These are phyloP conservation scores for Leccinum uliginosum DNA, from an alignment of 768 basidiomycete species.

Conservation along the genomic window DNA sequence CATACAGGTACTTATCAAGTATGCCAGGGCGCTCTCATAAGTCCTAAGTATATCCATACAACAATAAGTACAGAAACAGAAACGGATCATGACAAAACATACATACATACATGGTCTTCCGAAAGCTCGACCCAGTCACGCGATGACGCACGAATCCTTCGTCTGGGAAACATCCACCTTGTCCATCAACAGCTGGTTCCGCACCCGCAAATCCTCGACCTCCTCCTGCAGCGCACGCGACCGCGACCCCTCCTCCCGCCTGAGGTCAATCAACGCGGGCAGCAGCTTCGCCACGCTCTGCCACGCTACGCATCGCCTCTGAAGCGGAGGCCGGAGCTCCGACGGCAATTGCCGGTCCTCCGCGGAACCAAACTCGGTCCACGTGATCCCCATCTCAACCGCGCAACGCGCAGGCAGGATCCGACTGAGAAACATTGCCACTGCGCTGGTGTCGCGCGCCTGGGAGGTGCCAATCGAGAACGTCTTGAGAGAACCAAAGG, in stretches of 20 bases:
- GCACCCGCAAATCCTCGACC: constrained; percentile 47
- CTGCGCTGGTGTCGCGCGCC: constrained; percentile 38
- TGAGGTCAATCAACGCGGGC: constrained; percentile 40
- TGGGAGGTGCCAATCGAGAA: constrained; percentile 50
- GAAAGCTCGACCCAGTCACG: constrained; percentile 11
- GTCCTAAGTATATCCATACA: neutral
- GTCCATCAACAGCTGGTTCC: constrained; percentile 43
- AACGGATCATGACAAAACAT: neutral
- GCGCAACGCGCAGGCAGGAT: constrained; percentile 42
- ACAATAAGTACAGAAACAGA: neutral
- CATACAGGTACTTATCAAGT: neutral
- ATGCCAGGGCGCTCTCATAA: neutral
- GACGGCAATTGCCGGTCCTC: constrained; percentile 10
- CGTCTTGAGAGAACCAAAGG: constrained; percentile 17
- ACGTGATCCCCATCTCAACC: constrained; percentile 47
- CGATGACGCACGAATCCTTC: constrained; percentile 28
- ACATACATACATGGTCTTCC: neutral
- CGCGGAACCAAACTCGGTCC: constrained; percentile 30
- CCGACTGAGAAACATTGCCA: constrained; percentile 51
- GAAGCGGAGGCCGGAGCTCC: constrained; percentile 2
- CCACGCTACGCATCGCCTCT: constrained; percentile 37
- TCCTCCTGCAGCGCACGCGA: constrained; percentile 38
- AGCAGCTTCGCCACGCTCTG: constrained; percentile 37
- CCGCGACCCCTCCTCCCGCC: constrained; percentile 42
- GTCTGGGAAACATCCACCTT: constrained; percentile 11